A percentile compares a stretch with the other conserved stretches of the same genome.
phyloP scores from a whole-genome alignment of 306 rosid species.

The Acacia acuminata region DNA sequence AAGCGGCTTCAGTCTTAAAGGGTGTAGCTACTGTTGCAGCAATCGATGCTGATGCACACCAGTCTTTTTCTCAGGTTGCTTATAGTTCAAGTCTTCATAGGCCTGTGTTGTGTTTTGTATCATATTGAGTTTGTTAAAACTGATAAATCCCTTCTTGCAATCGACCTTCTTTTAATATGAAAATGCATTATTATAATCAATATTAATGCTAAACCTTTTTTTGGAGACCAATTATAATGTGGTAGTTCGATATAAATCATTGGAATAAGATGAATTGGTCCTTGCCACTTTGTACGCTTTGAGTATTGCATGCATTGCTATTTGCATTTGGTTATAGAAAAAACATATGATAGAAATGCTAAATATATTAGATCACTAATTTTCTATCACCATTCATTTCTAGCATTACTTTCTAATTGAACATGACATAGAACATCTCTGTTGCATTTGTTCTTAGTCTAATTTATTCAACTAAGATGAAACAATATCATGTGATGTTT shows the following conservation, averaged over 20 bases:
- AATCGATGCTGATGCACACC: constrained; percentile 92
- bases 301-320: constrained; percentile 6
- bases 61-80: constrained; percentile 86
- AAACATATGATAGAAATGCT: background rate
- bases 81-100: constrained; percentile 28
- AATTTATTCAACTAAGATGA: background rate
- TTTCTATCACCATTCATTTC: background rate
- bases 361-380: background rate
- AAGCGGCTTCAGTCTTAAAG: constrained; percentile 83
- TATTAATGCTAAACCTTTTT: background rate
- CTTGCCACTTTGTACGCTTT: background rate
- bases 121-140: constrained; percentile 20
- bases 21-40: constrained; percentile 96
- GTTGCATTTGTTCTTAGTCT: background rate
- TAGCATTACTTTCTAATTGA: background rate
- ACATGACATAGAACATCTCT: background rate
- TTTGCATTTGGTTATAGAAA: background rate
- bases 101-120: background rate
- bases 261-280: constrained; percentile 9
- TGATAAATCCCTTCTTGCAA: constrained; percentile 20
- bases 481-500: background rate
- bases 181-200: background rate
- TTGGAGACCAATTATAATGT: constrained; percentile 1
- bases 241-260: constrained; percentile 9
- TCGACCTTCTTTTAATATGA: constrained; percentile 11